Base-by-base conservation (phyloP, 225 moss, liverwort and hornwort genomes). In the Pseudoscleropodium purum region DNA sequence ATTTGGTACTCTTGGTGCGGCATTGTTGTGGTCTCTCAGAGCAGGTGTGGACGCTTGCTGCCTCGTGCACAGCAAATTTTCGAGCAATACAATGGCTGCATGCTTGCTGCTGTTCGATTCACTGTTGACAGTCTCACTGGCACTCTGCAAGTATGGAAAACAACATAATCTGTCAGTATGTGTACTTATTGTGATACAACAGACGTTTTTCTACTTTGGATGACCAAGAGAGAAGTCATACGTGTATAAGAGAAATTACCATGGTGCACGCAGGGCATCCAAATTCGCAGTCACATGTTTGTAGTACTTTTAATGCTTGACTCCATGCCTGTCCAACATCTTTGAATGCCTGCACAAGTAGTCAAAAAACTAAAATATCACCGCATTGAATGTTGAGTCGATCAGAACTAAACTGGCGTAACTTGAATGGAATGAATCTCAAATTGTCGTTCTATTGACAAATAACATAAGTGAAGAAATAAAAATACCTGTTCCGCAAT, bases 221-320 rank as follows among this genome's bases (percentile, higher is more conserved):
- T 69, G 31, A 72, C 47, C 67, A 82, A 56, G 41, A 87, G 65
- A 74, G 56, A 49, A 51, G 56, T 49, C 41, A 70, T 89, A 24
- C 54, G 76, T 29, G 47, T 11, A 45, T 26, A 67, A 60, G 51
- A 62, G 62, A 82, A 87, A 92, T 78, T 90, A 95, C 95, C 94
- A 92, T 90, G 26, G 93, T 95, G 85, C 94, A 95, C 62, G 92
- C 88, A 64, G 93, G 95, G 87, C 95, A 95, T 85, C 95, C 95
- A 88, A 92, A 93, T 91, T 67, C 69, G 81, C 95, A 95, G 83
- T 93, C 93, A 77, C 95, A 95, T 70, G 75, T 87, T 82, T 86
- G 89, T 65, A 95, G 62, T 66, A 95, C 87, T 87, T 68, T 88
- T 86, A 95, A 92, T 39, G 92, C 95, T 81, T 92, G 90, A 79